phyloP scores from a whole-genome alignment of 176 grass and related monocot species.

The Panicum miliaceum region DNA sequence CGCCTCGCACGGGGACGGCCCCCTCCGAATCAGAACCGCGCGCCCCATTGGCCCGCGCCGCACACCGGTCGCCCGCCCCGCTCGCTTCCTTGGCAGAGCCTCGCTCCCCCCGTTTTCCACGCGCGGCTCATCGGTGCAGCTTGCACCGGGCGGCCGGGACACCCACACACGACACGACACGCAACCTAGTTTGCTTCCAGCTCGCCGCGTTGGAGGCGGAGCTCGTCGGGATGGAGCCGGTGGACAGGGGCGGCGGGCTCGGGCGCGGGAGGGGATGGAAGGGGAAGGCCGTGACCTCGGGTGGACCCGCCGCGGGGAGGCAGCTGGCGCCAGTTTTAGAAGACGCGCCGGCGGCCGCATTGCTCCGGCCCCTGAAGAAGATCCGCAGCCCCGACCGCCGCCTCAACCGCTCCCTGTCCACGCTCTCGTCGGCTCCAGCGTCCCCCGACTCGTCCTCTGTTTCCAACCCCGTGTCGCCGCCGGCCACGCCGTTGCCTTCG shows the following conservation, averaged over 20 bases:
- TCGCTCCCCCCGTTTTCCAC: background rate
- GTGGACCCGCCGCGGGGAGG: background rate
- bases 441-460: constrained; percentile 61
- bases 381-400: constrained; percentile 59
- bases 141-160: constrained; percentile 50
- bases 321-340: constrained; percentile 62
- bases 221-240: constrained; percentile 24
- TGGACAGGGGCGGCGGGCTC: constrained; percentile 17
- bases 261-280: constrained; percentile 41
- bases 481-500: constrained; percentile 21
- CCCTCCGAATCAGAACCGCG: constrained; percentile 47
- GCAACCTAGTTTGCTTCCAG: background rate
- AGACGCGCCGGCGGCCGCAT: constrained; percentile 52
- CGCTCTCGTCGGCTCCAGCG: constrained; percentile 37
- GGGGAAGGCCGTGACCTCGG: constrained; percentile 43
- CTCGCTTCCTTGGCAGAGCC: constrained; percentile 11
- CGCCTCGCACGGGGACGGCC: background rate
- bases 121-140: background rate
- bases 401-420: constrained; percentile 42
- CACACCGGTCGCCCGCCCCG: constrained; percentile 55
- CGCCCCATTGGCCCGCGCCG: constrained; percentile 56
- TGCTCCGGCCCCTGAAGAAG: constrained; percentile 66
- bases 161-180: background rate
- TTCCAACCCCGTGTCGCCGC: constrained; percentile 56
- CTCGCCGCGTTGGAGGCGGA: background rate